These are phyloP conservation scores for Cryptococcus floricola DNA, from an alignment of 1,284 basidiomycete species.

Conservation along the genomic window DNA sequence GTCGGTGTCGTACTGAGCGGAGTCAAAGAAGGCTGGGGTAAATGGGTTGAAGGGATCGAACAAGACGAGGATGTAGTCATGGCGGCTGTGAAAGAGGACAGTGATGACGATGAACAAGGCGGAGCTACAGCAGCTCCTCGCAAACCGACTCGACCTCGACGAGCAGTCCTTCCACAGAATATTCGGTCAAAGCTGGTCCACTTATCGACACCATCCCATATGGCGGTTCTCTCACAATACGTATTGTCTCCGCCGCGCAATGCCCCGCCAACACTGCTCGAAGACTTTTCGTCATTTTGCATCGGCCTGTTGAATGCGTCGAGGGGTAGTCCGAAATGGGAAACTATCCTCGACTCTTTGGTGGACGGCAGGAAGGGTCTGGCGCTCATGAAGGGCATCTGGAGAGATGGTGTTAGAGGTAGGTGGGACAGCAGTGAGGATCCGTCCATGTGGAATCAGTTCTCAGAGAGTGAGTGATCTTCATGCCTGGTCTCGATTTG, in stretches of 20 bases:
- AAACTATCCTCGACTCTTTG: constrained; percentile 51
- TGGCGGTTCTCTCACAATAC: constrained; percentile 19
- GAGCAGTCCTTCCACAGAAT: constrained; percentile 22
- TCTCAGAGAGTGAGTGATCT: constrained; percentile 44
- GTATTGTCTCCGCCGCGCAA: constrained; percentile 17
- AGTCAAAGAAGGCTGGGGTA: constrained; percentile 42
- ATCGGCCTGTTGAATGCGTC: constrained; percentile 50
- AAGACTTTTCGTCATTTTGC: constrained; percentile 35
- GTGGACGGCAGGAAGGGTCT: constrained; percentile 39
- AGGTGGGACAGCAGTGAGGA: constrained; percentile 46
- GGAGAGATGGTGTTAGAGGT: constrained; percentile 62
- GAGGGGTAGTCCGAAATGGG: constrained; percentile 57
- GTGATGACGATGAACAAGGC: constrained; percentile 22
- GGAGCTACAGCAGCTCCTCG: background rate
- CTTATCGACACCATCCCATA: constrained; percentile 33
- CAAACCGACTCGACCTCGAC: constrained; percentile 6
- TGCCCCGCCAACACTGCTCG: constrained; percentile 15
- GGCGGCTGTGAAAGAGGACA: constrained; percentile 11
- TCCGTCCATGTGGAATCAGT: constrained; percentile 55
- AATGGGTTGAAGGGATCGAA: constrained; percentile 36
- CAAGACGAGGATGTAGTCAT: constrained; percentile 23
- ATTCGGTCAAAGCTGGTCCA: constrained; percentile 32
- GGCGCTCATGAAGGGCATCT: constrained; percentile 66
- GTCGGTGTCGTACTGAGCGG: constrained; percentile 27
- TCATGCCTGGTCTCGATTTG: too few species aligned